Evolutionary conservation across 345 rosid genomes (phyloP).

Genomic region (Arabidopsis arenosa): DNA sequence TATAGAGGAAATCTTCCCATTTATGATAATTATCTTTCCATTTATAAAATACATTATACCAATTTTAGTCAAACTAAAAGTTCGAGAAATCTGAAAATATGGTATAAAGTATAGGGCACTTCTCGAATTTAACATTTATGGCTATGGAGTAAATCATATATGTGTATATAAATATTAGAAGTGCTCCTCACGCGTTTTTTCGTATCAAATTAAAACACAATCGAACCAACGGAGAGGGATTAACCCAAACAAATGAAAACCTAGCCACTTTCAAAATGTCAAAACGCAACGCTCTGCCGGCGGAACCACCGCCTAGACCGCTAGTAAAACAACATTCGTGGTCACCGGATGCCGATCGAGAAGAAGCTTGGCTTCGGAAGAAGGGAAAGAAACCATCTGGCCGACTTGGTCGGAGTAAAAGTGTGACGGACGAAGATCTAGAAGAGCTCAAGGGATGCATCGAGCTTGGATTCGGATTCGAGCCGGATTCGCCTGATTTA

Average conservation of each 20-base stretch:
- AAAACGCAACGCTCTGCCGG: slow-evolving; percentile 41
- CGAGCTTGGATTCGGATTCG: slow-evolving; percentile 87
- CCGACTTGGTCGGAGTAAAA: slow-evolving; percentile 46
- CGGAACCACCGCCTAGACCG: slow-evolving; percentile 43
- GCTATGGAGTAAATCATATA: neutral
- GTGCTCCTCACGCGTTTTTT: slow-evolving; percentile 38
- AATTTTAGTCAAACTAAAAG: neutral
- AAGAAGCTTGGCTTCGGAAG: slow-evolving; percentile 74
- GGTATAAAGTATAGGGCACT: neutral
- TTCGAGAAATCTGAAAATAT: neutral
- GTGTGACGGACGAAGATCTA: slow-evolving; percentile 80
- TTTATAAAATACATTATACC: neutral
- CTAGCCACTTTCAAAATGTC: slow-evolving; percentile 36
- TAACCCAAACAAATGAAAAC: slow-evolving; percentile 2
- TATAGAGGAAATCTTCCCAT: neutral
- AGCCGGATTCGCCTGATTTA: slow-evolving; percentile 61
- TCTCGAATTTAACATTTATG: neutral
- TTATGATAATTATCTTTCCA: neutral
- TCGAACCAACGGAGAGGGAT: neutral
- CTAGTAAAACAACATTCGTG: slow-evolving; percentile 71
- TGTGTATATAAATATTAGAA: neutral
- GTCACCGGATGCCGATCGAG: slow-evolving; percentile 79
- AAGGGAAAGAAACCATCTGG: slow-evolving; percentile 42
- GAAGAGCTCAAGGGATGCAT: slow-evolving; percentile 84
- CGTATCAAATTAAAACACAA: slow-evolving; percentile 17